Conservation (phyloP, 306 rosid species). For the Vigna angularis region DNA sequence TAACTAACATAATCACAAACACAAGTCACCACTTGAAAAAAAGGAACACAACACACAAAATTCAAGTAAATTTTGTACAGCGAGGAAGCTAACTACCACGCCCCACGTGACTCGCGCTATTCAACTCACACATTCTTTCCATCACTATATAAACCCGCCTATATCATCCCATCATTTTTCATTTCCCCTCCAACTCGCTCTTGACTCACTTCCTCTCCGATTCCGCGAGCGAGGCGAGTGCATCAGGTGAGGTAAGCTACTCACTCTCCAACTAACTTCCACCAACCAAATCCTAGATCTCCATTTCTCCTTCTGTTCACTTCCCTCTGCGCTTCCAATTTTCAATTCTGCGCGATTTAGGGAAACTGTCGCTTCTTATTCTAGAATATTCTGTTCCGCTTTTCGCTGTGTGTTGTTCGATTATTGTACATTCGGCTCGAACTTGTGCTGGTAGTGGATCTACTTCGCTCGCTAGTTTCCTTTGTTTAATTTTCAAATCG, state of each 20-base stretch:
- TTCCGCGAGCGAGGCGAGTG: slow-evolving; percentile 23
- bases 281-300: slow-evolving; percentile 40
- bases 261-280: slow-evolving; percentile 32
- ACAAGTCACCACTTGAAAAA: no score
- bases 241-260: slow-evolving; percentile 45
- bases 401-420: neutral
- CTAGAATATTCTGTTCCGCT: slow-evolving; percentile 7
- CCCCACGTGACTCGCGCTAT: slow-evolving; percentile 58
- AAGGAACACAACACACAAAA: neutral
- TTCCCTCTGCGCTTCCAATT: neutral
- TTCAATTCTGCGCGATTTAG: neutral
- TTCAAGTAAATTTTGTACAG: slow-evolving; percentile 36
- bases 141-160: slow-evolving; percentile 45
- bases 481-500: slow-evolving; percentile 28
- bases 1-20: neutral
- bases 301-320: neutral
- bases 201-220: slow-evolving; percentile 26
- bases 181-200: slow-evolving; percentile 33
- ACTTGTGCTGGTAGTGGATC: slow-evolving; percentile 39
- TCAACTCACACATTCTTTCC: slow-evolving; percentile 30
- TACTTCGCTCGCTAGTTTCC: slow-evolving; percentile 17
- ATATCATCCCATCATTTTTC: slow-evolving; percentile 1
- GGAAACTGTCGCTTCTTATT: neutral
- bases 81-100: slow-evolving; percentile 58
- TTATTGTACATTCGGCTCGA: slow-evolving; percentile 6